Conservation (phyloP, 176 grass and related monocot genomes). For the Miscanthus lutarioriparius region DNA sequence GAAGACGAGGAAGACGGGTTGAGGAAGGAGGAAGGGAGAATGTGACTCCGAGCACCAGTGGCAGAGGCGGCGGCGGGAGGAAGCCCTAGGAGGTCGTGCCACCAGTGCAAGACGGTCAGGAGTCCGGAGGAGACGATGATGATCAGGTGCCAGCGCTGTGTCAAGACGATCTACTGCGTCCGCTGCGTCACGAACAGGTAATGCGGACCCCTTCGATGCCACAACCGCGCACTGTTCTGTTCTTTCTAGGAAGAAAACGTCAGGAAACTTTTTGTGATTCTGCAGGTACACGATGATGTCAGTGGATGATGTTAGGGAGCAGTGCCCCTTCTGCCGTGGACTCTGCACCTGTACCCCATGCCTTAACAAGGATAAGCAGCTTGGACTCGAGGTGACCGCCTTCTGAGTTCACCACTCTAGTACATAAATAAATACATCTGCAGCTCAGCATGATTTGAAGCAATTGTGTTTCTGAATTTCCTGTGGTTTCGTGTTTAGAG, state of each 20-base stretch:
- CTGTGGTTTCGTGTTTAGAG: neutral
- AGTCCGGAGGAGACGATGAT: neutral
- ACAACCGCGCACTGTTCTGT: neutral
- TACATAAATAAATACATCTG: neutral
- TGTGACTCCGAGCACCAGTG: neutral
- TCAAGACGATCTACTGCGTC: slow-evolving; percentile 39
- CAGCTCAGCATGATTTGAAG: neutral
- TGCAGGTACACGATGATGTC: slow-evolving; percentile 45
- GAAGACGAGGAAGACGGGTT: neutral
- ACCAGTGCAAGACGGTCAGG: slow-evolving; percentile 32
- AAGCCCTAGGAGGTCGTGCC: slow-evolving; percentile 30
- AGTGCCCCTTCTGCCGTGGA: slow-evolving; percentile 41
- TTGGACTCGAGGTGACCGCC: slow-evolving; percentile 29
- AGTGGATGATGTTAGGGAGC: neutral
- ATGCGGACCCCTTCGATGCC: neutral
- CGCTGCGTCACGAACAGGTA: slow-evolving; percentile 29
- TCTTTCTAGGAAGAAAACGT: neutral
- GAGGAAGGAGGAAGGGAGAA: neutral
- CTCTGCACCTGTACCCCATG: slow-evolving; percentile 41
- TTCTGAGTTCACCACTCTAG: neutral
- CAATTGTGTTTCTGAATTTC: neutral
- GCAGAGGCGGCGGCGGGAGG: neutral
- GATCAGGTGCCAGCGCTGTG: slow-evolving; percentile 32
- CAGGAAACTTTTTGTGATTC: neutral
- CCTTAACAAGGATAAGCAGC: neutral